Percentiles rank a stretch among this genome's conserved stretches.
Conservation (phyloP, 345 rosid species). For the Arabis alpina region DNA sequence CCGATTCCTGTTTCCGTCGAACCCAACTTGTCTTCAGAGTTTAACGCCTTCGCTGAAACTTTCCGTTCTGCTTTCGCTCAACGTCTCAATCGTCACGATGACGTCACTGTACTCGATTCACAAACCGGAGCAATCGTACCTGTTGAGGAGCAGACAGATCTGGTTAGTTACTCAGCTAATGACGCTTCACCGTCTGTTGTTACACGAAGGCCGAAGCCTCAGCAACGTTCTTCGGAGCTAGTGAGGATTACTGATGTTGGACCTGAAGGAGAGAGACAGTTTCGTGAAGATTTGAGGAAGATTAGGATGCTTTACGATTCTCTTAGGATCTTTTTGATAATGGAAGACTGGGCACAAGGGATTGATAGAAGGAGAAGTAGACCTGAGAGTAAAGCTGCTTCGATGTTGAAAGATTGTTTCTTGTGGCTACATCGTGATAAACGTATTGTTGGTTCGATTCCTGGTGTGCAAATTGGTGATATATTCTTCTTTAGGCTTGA, state of each 20-base stretch:
- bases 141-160: conserved; percentile 30
- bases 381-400: conserved; percentile 63
- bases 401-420: conserved; percentile 59
- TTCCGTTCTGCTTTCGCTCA: conserved; percentile 64
- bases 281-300: conserved; percentile 62
- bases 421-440: conserved; percentile 83
- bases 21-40: conserved; percentile 56
- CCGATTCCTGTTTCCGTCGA: conserved; percentile 20
- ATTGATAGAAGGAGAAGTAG: conserved; percentile 44
- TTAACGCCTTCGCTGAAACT: conserved; percentile 54
- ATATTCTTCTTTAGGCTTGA: conserved; percentile 83
- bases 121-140: conserved; percentile 67
- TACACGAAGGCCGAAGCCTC: conserved; percentile 36
- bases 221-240: conserved; percentile 65
- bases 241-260: conserved; percentile 76
- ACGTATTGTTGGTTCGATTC: conserved; percentile 82
- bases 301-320: conserved; percentile 71
- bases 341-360: conserved; percentile 47
- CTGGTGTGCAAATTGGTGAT: conserved; percentile 81
- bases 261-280: conserved; percentile 56
- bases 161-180: background rate
- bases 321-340: conserved; percentile 53
- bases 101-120: conserved; percentile 48
- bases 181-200: conserved; percentile 31
- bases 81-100: conserved; percentile 46